phyloP scores from a whole-genome alignment of 2,329 filamentous ascomycete species.

The Sporothrix protearum region DNA sequence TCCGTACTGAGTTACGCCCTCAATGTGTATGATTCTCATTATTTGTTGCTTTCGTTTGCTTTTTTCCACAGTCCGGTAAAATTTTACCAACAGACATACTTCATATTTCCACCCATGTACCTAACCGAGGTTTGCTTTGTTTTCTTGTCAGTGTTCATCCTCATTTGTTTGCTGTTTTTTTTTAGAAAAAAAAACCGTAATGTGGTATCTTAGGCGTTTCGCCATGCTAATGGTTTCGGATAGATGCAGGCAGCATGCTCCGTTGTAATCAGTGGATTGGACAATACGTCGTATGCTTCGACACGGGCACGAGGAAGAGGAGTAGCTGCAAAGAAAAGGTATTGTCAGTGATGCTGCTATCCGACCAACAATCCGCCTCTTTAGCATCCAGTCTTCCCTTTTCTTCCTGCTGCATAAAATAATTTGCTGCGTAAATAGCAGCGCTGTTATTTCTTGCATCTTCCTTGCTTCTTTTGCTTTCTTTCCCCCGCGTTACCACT shows the following conservation, averaged over 20 bases:
- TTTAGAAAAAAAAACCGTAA: too few relatives aligned
- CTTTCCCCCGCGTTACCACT: not conserved
- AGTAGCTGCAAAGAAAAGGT: too few relatives aligned
- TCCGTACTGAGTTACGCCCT: not conserved
- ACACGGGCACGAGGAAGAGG: not conserved
- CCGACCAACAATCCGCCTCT: not conserved
- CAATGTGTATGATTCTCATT: not conserved
- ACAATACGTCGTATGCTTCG: not conserved
- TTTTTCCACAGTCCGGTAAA: not conserved
- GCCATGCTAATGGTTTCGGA: not conserved
- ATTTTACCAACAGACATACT: not conserved
- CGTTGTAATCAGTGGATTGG: not conserved
- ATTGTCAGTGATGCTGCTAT: not conserved
- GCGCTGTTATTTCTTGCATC: not conserved
- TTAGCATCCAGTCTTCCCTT: not conserved
- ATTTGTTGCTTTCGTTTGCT: not conserved
- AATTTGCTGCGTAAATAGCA: too few relatives aligned
- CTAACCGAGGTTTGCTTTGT: not conserved
- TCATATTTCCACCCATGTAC: not conserved
- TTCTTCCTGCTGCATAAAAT: not conserved
- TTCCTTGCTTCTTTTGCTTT: not conserved
- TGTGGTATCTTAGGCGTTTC: not conserved
- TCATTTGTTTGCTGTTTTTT: not conserved
- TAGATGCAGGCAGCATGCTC: slow-evolving; percentile 1
- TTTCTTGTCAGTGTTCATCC: not conserved